Evolutionary conservation across 768 basidiomycete species (phyloP).

Genomic region (Boletellus emodensis): DNA sequence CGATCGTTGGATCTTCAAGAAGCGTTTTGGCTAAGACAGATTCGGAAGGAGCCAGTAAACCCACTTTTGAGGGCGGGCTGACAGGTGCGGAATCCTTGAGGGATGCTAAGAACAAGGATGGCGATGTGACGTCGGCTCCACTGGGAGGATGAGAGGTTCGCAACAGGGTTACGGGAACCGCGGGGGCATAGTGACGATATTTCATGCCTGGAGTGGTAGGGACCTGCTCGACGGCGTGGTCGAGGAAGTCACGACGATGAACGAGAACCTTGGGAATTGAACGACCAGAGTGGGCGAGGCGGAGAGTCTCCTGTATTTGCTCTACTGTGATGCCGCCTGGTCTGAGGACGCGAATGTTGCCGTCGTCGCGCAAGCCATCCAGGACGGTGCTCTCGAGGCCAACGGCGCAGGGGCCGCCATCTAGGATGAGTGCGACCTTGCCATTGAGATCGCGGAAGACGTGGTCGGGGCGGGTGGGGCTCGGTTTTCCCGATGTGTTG

Average conservation of each 20-base stretch:
- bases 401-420: constrained; percentile 87
- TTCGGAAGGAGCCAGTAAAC: constrained; percentile 64
- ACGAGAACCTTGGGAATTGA: constrained; percentile 64
- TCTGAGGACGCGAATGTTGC: constrained; percentile 74
- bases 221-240: constrained; percentile 62
- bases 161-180: constrained; percentile 78
- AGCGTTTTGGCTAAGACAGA: constrained; percentile 37
- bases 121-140: constrained; percentile 28
- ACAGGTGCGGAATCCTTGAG: constrained; percentile 28
- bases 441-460: constrained; percentile 75
- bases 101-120: constrained; percentile 41
- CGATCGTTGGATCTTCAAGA: constrained; percentile 33
- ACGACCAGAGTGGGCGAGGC: constrained; percentile 35
- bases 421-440: constrained; percentile 74
- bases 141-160: constrained; percentile 46
- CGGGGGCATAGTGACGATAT: constrained; percentile 94
- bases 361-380: constrained; percentile 76
- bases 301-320: constrained; percentile 64
- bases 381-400: constrained; percentile 96
- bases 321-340: constrained; percentile 94
- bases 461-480: constrained; percentile 86
- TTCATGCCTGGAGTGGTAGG: constrained; percentile 99
- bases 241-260: constrained; percentile 72
- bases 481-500: constrained; percentile 91
- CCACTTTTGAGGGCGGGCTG: constrained; percentile 42